Base-by-base conservation (phyloP, 2,329 filamentous ascomycete species). In the Ophiosphaerella korrae region DNA sequence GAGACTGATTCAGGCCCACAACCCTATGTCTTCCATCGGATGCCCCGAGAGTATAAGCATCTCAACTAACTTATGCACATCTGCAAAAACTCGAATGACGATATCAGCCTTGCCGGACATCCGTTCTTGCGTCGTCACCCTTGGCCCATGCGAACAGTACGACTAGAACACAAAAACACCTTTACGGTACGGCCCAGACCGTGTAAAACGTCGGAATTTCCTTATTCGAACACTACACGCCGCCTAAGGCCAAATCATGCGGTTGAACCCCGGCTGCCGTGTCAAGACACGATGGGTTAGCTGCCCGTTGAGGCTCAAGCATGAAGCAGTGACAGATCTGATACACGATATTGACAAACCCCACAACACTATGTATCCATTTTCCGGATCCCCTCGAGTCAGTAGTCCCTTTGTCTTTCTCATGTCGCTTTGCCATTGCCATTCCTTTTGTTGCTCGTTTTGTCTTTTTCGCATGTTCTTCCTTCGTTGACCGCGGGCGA, bases 401-500 rank as follows among this genome's bases (percentile, higher is more conserved):
- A 40, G 26, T 23, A 41, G 31, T 36, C 21, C 26, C 24, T 4
- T 34, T 31, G 26, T 41, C 26, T 40, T 33, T 32, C 36, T 24
- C 5, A 21, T 39, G 23, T 33, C 33, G 34, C 33, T 43, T 45
- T 41, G 8, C 26, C 18, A 14, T 26, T 36, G 33, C 31, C 33
- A 8, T 32, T 40, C 35, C 2, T 39, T 37, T 38, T 38, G 35
- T 46, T 45, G 16, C 38, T 52, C 49, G 43, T 45, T 40, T 21
- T 21, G 14, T 42, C 37, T 42, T 44, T 36, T 24, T 32, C 45
- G 34, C 14, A 52, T 52, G 37, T 16, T 39, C 53, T 56, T 42
- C 45, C 18, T 49, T 52, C 49, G 52, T 58, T 53, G 50, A 62
- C 48, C 46, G 50, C 49, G 51, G 38, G 50, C 58, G 55, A 53